Base-by-base conservation (phyloP, 495 filamentous ascomycete species). In the Penicillium simplicissimum region DNA sequence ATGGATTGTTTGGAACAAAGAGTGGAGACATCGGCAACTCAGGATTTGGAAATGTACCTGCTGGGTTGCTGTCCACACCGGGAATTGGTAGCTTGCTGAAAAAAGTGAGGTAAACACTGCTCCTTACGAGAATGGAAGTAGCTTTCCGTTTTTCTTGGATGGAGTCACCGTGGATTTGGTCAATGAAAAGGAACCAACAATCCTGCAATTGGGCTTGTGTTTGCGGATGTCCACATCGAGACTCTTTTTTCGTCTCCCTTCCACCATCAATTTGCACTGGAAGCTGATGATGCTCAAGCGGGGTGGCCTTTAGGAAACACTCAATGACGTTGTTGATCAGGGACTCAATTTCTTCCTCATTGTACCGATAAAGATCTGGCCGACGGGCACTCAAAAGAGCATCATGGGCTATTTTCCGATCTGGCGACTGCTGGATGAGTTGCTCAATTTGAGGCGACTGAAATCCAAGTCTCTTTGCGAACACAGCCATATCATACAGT, bases 401-500 rank as follows among this genome's bases (percentile, higher is more conserved):
- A 28, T 60, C 67, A 42, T 52, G 63, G 34, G 70, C 69, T 40
- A 76, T 74, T 63, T 75, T 62, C 17, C 61, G 60, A 58, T 77
- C 71, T n/a, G 68, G 63, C n/a, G 68, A 77, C 48, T 64, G 42
- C 48, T 69, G 5, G 43, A 68, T 58, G 33, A 77, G 43, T 53
- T 61, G 33, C 8, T 67, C 11, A 52, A 77, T 77, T 33, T 65
- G 8, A 19, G 65, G 52, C 34, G 71, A 71, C 49, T 66, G 34
- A 67, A 75, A 78, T 35, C 74, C 67, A 48, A 78, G 69, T 34
- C 52, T 59, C 52, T 58, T 52, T 40, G 71, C 67, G 52, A 75
- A 67, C 53, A 53, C 37, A 52, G 72, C 71, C 67, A 71, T 69
- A 14, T 72, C 57, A 66, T 66, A 64, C 15, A 74, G 38, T 28